Evolutionary conservation across 805 yeast species (phyloP).

Genomic region (Yarrowia phangngaensis): DNA sequence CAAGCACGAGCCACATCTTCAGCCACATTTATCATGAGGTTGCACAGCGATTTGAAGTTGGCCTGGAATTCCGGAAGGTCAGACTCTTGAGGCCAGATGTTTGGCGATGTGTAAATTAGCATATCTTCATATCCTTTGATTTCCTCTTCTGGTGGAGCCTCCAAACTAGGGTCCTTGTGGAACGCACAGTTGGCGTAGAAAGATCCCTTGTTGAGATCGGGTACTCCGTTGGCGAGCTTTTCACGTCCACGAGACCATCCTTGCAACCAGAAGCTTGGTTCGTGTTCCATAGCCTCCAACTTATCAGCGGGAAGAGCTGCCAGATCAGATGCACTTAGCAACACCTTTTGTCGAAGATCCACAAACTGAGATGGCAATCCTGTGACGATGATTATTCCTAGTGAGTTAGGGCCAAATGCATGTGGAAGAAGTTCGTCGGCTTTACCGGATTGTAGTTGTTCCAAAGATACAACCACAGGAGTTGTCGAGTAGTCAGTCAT

Average conservation of each 20-base stretch:
- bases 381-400: constrained; percentile 51
- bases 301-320: constrained; percentile 42
- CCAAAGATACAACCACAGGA: constrained; percentile 30
- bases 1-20: constrained; percentile 52
- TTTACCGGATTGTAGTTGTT: constrained; percentile 36
- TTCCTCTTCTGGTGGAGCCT: constrained; percentile 43
- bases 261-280: constrained; percentile 51
- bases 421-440: constrained; percentile 38
- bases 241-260: constrained; percentile 65
- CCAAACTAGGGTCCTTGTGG: constrained; percentile 44
- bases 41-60: constrained; percentile 35
- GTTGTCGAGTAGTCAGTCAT: constrained; percentile 10
- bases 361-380: constrained; percentile 43
- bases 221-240: constrained; percentile 44
- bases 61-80: constrained; percentile 33
- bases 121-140: constrained; percentile 38
- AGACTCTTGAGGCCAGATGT: constrained; percentile 50
- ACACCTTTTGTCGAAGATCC: constrained; percentile 44
- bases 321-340: constrained; percentile 44
- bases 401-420: constrained; percentile 55
- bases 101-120: constrained; percentile 48
- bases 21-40: constrained; percentile 49
- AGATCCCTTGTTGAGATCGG: constrained; percentile 54
- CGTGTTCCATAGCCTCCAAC: constrained; percentile 45
- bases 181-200: constrained; percentile 58